Percentiles rank a stretch among this genome's conserved stretches.
Evolutionary conservation across 352 stramenopile genomes (phyloP).

Genomic region (Phytophthora kernoviae): DNA sequence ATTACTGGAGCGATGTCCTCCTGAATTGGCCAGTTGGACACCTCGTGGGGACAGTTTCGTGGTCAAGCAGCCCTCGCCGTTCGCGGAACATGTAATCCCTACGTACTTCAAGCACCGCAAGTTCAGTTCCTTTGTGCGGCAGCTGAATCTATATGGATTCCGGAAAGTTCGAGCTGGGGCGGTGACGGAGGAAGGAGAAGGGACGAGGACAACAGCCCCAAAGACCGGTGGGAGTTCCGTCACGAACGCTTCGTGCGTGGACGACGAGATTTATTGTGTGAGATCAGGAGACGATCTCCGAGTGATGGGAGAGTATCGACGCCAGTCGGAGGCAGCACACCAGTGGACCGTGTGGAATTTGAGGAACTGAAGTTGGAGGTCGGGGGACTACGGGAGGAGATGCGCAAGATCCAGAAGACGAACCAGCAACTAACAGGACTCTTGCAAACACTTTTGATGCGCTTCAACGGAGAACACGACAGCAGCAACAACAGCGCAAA

Average conservation of each 20-base stretch:
- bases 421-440: constrained; percentile 66
- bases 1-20: constrained; percentile 84
- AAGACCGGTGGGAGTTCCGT: constrained; percentile 86
- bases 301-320: constrained; percentile 23
- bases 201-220: constrained; percentile 53
- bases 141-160: constrained; percentile 94
- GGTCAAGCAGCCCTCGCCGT: constrained; percentile 86
- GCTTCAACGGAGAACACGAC: constrained; percentile 25
- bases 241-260: constrained; percentile 86
- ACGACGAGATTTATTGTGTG: constrained; percentile 63
- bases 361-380: constrained; percentile 73
- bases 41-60: constrained; percentile 83
- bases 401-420: constrained; percentile 71
- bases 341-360: constrained; percentile 71
- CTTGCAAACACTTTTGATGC: constrained; percentile 55
- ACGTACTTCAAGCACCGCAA: constrained; percentile 94
- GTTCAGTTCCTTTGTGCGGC: constrained; percentile 92
- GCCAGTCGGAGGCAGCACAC: constrained; percentile 20
- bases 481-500: constrained; percentile 14
- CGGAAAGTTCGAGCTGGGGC: constrained; percentile 64
- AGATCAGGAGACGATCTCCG: constrained; percentile 71
- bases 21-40: constrained; percentile 80
- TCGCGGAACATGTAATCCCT: constrained; percentile 88
- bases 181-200: not conserved
- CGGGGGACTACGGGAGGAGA: constrained; percentile 55